A percentile compares a stretch with the other conserved stretches of the same genome.
These are phyloP conservation scores for Camellia sinensis DNA, from an alignment of 148 eudicot genomes.

Conservation along the genomic window DNA sequence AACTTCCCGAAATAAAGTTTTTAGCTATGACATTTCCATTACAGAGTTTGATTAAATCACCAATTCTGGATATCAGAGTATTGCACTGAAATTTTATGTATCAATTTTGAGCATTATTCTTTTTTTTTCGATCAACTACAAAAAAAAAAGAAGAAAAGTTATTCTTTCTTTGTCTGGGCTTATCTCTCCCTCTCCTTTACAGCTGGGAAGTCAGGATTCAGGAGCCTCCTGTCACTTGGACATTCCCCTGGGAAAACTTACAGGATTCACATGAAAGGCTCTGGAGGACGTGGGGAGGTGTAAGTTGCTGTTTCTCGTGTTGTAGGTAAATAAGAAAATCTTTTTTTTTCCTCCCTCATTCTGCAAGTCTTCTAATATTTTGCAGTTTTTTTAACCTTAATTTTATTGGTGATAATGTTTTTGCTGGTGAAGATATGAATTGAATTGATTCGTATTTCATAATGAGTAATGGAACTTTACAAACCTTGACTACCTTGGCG, in stretches of 20 bases:
- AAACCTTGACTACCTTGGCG: background rate
- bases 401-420: no score
- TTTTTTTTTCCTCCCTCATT: background rate
- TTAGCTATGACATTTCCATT: background rate
- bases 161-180: background rate
- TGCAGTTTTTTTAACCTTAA: no score
- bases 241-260: slow-evolving; percentile 75
- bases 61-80: no score
- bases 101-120: background rate
- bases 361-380: background rate
- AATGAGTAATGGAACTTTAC: no score
- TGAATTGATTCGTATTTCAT: no score
- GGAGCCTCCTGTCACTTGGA: slow-evolving; percentile 84
- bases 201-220: slow-evolving; percentile 85
- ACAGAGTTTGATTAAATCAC: background rate
- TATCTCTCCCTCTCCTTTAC: slow-evolving; percentile 17
- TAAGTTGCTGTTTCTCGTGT: slow-evolving; percentile 98
- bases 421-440: no score
- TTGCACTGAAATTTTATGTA: background rate
- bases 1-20: background rate
- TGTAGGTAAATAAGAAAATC: slow-evolving; percentile 47
- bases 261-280: slow-evolving; percentile 93
- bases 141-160: no score
- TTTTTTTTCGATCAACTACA: no score
- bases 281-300: slow-evolving; percentile 98